phyloP scores from a whole-genome alignment of 2,329 filamentous ascomycete species.

The Diplocarpon rosae region DNA sequence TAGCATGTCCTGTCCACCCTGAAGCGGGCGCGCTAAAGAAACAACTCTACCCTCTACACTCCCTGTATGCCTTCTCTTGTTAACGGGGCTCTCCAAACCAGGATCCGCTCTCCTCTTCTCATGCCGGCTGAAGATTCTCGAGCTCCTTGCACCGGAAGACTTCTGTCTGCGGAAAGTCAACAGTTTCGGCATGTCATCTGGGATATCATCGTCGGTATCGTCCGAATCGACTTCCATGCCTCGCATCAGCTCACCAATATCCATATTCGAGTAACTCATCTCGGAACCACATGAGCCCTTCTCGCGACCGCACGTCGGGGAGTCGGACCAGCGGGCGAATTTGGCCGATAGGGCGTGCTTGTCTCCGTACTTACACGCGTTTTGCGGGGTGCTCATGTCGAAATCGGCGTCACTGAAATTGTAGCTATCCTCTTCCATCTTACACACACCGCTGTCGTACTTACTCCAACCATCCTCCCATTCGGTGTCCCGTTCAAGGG shows the following conservation, averaged over 20 bases:
- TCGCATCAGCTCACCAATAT: constrained; percentile 3
- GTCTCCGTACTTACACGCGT: not conserved
- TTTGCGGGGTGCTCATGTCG: not conserved
- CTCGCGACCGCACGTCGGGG: not conserved
- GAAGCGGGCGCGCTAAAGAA: not conserved
- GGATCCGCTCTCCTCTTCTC: constrained; percentile 1
- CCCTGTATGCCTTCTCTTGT: not conserved
- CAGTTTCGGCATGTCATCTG: not conserved
- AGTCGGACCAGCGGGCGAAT: not conserved
- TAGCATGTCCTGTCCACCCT: not conserved
- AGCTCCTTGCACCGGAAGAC: not conserved
- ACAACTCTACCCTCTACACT: not conserved
- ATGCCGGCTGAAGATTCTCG: not conserved
- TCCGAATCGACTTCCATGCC: constrained; percentile 3
- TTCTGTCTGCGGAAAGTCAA: not conserved
- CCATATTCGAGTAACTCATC: constrained; percentile 1
- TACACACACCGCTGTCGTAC: not conserved
- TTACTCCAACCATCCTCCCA: no score
- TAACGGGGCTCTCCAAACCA: not conserved
- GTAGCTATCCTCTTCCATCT: not conserved
- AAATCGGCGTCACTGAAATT: not conserved
- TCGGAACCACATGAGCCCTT: not conserved
- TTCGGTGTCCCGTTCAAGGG: no score
- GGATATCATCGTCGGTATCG: not conserved
- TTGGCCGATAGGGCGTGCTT: not conserved